phyloP scores from a whole-genome alignment of 148 eudicot genomes.

The Persicaria tinctoria region DNA sequence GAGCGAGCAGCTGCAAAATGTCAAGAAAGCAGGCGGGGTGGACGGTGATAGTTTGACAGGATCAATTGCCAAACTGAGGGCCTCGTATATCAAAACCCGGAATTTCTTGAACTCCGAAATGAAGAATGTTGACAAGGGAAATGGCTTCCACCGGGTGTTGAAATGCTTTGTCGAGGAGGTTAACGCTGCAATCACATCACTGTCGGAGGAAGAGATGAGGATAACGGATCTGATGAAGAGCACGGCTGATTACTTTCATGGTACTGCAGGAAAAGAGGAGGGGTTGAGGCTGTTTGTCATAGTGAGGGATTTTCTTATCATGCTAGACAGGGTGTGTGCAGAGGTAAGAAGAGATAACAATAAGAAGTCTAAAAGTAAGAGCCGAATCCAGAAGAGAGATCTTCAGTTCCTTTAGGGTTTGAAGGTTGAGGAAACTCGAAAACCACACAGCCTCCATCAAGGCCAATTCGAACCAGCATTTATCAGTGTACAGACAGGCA shows the following conservation, averaged over 20 bases:
- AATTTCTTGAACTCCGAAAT: conserved; percentile 50
- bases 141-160: conserved; percentile 42
- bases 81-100: conserved; percentile 37
- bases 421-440: neutral
- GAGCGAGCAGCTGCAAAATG: conserved; percentile 53
- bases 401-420: neutral
- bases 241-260: conserved; percentile 76
- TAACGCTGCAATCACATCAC: conserved; percentile 33
- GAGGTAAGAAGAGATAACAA: conserved; percentile 37
- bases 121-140: conserved; percentile 35
- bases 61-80: conserved; percentile 44
- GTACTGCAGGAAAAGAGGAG: conserved; percentile 65
- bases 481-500: neutral
- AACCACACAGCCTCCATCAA: neutral
- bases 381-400: conserved; percentile 1
- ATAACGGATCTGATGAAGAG: conserved; percentile 50
- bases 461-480: neutral
- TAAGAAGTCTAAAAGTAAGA: neutral
- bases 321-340: conserved; percentile 57
- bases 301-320: conserved; percentile 59
- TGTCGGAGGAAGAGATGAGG: conserved; percentile 70
- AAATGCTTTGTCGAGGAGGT: conserved; percentile 52
- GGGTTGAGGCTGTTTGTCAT: conserved; percentile 53
- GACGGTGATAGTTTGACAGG: conserved; percentile 55
- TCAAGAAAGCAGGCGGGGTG: conserved; percentile 53